Conservation (phyloP, 805 yeast species). For the Saccharomycopsis selenospora region DNA sequence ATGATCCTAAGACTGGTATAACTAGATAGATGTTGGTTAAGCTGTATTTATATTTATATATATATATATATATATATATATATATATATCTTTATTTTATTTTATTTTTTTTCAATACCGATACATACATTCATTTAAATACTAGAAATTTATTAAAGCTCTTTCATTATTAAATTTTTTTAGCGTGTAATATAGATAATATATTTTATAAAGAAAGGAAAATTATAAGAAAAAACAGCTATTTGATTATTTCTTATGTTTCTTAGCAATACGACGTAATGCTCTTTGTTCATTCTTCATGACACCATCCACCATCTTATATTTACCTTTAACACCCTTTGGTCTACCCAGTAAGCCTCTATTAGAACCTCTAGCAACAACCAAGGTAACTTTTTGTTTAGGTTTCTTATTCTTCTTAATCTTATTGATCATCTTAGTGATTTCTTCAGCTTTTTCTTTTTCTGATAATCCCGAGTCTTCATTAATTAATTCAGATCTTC, state of each 20-base stretch:
- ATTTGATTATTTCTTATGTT: conserved; percentile 62
- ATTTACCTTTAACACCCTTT: conserved; percentile 91
- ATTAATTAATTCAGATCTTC: conserved; percentile 85
- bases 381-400: conserved; percentile 81
- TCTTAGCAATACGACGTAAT: conserved; percentile 80
- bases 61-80: too few relatives aligned
- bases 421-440: conserved; percentile 75
- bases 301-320: conserved; percentile 98
- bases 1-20: not conserved
- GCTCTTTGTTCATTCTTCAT: conserved; percentile 97
- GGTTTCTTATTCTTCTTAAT: conserved; percentile 49
- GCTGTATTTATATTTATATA: too few relatives aligned
- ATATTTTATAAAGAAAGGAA: too few relatives aligned
- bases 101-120: too few relatives aligned
- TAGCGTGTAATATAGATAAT: too few relatives aligned
- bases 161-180: too few relatives aligned
- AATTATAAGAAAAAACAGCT: too few relatives aligned
- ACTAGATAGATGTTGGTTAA: too few relatives aligned
- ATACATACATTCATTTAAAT: too few relatives aligned
- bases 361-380: conserved; percentile 80
- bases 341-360: conserved; percentile 92
- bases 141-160: too few relatives aligned
- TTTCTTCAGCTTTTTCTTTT: conserved; percentile 91
- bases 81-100: too few relatives aligned
- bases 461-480: conserved; percentile 86